These are phyloP conservation scores for Candida endomychidarum DNA, from an alignment of 805 yeast species.

Conservation along the genomic window DNA sequence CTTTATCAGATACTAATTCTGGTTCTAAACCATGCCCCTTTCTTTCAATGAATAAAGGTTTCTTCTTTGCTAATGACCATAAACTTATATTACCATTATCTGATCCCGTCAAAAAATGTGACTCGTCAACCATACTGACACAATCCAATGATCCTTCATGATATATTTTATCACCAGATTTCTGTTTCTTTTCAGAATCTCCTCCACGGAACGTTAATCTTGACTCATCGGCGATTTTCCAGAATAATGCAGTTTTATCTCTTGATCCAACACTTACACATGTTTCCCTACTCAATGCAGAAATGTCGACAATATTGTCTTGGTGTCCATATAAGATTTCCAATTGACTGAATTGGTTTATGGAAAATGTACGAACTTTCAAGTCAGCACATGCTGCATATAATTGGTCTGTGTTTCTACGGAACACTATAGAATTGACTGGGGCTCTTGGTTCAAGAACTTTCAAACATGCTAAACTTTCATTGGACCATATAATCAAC, in stretches of 20 bases:
- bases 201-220: conserved; percentile 93
- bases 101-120: conserved; percentile 90
- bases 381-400: conserved; percentile 93
- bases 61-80: conserved; percentile 90
- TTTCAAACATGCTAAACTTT: conserved; percentile 70
- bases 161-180: conserved; percentile 25
- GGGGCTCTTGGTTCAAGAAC: conserved; percentile 77
- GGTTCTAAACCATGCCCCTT: conserved; percentile 75
- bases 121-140: conserved; percentile 88
- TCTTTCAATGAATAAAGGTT: conserved; percentile 70
- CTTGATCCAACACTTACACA: conserved; percentile 96
- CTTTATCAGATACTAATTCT: conserved; percentile 35
- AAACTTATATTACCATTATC: conserved; percentile 89
- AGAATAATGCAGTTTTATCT: conserved; percentile 91
- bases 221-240: conserved; percentile 96
- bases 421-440: conserved; percentile 71
- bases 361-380: conserved; percentile 81
- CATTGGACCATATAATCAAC: conserved; percentile 83
- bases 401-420: conserved; percentile 78
- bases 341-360: conserved; percentile 82
- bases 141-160: conserved; percentile 89
- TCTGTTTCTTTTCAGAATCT: conserved; percentile 52
- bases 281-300: conserved; percentile 81
- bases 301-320: conserved; percentile 78
- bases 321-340: conserved; percentile 96